phyloP scores from a whole-genome alignment of 2,329 filamentous ascomycete genomes.

The Blumeria graminis region DNA sequence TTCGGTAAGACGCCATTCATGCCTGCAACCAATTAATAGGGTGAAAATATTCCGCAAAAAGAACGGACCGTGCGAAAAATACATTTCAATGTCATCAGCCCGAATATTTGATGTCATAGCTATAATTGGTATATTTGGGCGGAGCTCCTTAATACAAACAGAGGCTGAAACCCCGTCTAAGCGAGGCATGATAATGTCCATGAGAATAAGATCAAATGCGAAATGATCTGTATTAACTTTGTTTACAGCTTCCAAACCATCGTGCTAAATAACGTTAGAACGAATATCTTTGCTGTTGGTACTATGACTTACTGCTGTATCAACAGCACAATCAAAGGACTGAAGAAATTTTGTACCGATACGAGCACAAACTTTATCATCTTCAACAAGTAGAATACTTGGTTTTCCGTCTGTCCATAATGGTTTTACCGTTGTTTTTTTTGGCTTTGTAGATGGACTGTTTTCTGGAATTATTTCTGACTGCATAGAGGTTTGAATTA shows the following conservation, averaged over 20 bases:
- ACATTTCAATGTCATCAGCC: slow-evolving; percentile 87
- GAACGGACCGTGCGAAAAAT: slow-evolving; percentile 75
- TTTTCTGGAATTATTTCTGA: slow-evolving; percentile 15
- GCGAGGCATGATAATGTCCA: slow-evolving; percentile 95
- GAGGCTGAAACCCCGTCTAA: slow-evolving; percentile 88
- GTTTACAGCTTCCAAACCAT: slow-evolving; percentile 77
- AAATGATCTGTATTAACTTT: slow-evolving; percentile 36
- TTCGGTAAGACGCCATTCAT: slow-evolving; percentile 97
- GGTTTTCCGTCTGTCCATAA: slow-evolving; percentile 41
- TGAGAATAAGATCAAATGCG: slow-evolving; percentile 46
- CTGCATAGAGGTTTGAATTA: slow-evolving; percentile 21
- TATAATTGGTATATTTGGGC: slow-evolving; percentile 64
- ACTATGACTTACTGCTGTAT: slow-evolving; percentile 33
- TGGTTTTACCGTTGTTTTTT: slow-evolving; percentile 19
- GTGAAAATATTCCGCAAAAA: slow-evolving; percentile 1
- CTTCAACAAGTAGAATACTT: slow-evolving; percentile 75
- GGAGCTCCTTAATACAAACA: slow-evolving; percentile 73
- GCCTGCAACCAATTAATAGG: slow-evolving; percentile 27
- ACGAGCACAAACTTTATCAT: slow-evolving; percentile 40
- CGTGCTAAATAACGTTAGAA: slow-evolving; percentile 27
- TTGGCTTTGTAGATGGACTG: slow-evolving; percentile 18
- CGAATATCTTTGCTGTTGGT: slow-evolving; percentile 1
- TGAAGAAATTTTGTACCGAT: slow-evolving; percentile 45
- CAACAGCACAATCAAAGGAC: slow-evolving; percentile 41
- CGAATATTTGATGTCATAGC: slow-evolving; percentile 98